Evolutionary conservation across 2,329 filamentous ascomycete species (phyloP).

Genomic region (Aspergillus eucalypticola): DNA sequence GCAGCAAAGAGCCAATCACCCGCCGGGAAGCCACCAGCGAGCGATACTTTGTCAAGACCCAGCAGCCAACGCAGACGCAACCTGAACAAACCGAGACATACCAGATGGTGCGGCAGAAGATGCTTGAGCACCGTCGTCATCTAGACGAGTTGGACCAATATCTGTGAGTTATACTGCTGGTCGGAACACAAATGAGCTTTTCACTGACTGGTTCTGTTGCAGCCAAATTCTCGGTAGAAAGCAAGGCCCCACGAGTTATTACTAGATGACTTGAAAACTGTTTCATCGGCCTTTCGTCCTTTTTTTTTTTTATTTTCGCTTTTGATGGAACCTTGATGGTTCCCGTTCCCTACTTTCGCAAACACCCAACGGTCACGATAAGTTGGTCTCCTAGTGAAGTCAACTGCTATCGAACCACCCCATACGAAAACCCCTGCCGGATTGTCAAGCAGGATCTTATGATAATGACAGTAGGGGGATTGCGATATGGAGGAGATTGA

Average conservation of each 20-base stretch:
- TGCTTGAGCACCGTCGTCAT: constrained; percentile 27
- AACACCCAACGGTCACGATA: background rate
- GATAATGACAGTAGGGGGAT: constrained; percentile 7
- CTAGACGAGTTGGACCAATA: constrained; percentile 30
- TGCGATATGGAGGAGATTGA: background rate
- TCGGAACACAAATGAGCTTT: background rate
- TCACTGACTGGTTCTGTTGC: background rate
- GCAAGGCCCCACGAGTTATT: background rate
- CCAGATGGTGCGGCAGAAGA: constrained; percentile 18
- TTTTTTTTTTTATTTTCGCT: background rate
- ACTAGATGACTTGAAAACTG: background rate
- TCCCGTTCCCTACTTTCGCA: no score
- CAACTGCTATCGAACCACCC: background rate
- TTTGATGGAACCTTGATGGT: background rate
- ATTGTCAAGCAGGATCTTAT: constrained; percentile 13
- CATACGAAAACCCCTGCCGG: constrained; percentile 4
- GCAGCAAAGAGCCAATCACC: constrained; percentile 25
- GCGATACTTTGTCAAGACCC: constrained; percentile 19
- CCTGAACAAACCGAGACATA: constrained; percentile 24
- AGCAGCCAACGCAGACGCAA: constrained; percentile 4
- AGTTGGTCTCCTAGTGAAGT: background rate
- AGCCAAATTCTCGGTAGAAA: constrained; percentile 4
- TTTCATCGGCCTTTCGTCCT: background rate
- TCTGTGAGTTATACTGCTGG: constrained; percentile 20
- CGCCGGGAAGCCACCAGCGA: constrained; percentile 23